These are phyloP conservation scores for Erodium trifolium DNA, from an alignment of 441 rosid species.

Conservation along the genomic window DNA sequence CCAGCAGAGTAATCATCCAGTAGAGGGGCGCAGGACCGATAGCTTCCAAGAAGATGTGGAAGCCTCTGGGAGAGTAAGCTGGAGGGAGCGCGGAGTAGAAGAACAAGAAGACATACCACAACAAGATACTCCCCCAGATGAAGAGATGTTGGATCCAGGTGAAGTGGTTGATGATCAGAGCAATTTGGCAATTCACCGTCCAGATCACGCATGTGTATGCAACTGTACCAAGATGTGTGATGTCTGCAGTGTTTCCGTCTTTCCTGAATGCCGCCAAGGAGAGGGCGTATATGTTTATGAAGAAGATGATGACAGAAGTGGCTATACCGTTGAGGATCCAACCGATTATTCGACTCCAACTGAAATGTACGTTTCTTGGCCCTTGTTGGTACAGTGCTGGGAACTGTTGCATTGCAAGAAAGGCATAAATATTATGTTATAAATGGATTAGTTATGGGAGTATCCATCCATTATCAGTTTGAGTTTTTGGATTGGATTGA, in stretches of 20 bases:
- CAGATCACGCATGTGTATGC: constrained; percentile 55
- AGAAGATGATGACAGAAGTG: constrained; percentile 43
- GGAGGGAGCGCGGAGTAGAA: constrained; percentile 44
- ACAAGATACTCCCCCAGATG: constrained; percentile 63
- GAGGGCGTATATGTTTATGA: constrained; percentile 28
- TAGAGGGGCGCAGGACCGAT: constrained; percentile 40
- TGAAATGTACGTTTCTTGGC: constrained; percentile 43
- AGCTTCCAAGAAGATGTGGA: constrained; percentile 34
- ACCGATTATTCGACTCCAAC: constrained; percentile 50
- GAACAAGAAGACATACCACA: constrained; percentile 57
- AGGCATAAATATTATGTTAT: background rate
- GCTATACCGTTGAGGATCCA: constrained; percentile 49
- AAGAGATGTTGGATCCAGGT: constrained; percentile 68
- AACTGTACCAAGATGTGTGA: constrained; percentile 34
- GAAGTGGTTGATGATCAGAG: constrained; percentile 51
- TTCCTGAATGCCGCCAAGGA: constrained; percentile 29
- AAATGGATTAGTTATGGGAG: background rate
- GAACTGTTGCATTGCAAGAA: constrained; percentile 32
- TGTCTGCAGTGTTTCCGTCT: constrained; percentile 39
- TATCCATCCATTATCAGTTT: too few relatives aligned
- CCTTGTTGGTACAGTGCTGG: constrained; percentile 68
- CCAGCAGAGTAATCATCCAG: constrained; percentile 39
- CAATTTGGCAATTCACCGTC: constrained; percentile 61
- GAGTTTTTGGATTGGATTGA: too few relatives aligned
- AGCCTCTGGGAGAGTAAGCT: constrained; percentile 26